These are phyloP conservation scores for Megacollybia marginata DNA, from an alignment of 768 basidiomycete genomes.

Conservation along the genomic window DNA sequence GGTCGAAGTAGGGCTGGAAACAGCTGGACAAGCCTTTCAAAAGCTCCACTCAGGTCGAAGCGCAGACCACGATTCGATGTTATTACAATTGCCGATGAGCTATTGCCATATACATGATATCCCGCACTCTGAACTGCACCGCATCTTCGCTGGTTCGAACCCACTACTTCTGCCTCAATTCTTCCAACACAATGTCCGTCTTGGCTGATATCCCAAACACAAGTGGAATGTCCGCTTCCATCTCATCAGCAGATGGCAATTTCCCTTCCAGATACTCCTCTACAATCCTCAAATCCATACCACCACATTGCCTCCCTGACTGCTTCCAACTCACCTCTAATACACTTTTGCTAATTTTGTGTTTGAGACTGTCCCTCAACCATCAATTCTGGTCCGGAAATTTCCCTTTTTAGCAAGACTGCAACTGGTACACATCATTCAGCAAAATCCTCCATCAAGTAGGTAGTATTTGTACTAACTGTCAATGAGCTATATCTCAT, in stretches of 20 bases:
- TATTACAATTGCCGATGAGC: slow-evolving; percentile 54
- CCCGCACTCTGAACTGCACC: slow-evolving; percentile 24
- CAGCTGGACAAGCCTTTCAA: slow-evolving; percentile 16
- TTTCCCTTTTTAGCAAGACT: no score
- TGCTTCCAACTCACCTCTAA: no score
- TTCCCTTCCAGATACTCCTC: slow-evolving; percentile 38
- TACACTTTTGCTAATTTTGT: no score
- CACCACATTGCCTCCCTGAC: no score
- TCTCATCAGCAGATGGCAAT: no score
- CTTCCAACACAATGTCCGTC: slow-evolving; percentile 35
- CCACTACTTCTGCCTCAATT: slow-evolving; percentile 42
- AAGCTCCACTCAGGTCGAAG: slow-evolving; percentile 36
- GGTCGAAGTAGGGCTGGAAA: neutral
- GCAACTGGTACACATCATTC: no score
- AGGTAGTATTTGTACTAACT: no score
- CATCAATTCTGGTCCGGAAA: no score
- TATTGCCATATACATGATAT: slow-evolving; percentile 62
- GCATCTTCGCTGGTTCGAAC: slow-evolving; percentile 25
- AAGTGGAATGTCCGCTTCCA: slow-evolving; percentile 9
- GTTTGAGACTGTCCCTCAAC: no score
- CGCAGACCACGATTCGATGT: slow-evolving; percentile 45
- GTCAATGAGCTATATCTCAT: no score
- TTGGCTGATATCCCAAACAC: slow-evolving; percentile 62
- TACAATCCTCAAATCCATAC: no score
- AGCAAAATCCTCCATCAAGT: no score